A percentile compares a stretch with the other conserved stretches of the same genome.
phyloP scores from a whole-genome alignment of 1,284 basidiomycete genomes.

The Marasmius fiardii region DNA sequence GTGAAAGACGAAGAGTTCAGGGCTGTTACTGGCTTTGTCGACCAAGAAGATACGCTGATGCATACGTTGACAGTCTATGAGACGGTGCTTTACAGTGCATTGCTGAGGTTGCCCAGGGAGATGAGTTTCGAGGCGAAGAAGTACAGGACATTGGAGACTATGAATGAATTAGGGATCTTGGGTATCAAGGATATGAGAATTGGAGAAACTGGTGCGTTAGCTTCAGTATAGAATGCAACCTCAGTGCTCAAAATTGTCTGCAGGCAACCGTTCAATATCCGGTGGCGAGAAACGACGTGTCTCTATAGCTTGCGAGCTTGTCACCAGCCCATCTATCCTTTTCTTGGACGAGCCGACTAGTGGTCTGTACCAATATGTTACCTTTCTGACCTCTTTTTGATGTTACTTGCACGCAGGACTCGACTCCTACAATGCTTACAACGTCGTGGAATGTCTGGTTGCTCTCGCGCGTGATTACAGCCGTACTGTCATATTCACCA shows the following conservation, averaged over 20 bases:
- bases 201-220: conserved; percentile 70
- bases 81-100: conserved; percentile 91
- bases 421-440: conserved; percentile 94
- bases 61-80: conserved; percentile 96
- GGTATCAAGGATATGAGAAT: conserved; percentile 90
- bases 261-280: conserved; percentile 82
- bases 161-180: conserved; percentile 93
- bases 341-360: conserved; percentile 98
- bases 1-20: conserved; percentile 79
- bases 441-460: conserved; percentile 88
- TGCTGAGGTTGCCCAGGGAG: conserved; percentile 86
- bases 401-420: conserved; percentile 50
- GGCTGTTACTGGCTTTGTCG: conserved; percentile 89
- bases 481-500: conserved; percentile 95
- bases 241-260: not conserved
- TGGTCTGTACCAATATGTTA: conserved; percentile 44
- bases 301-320: conserved; percentile 97
- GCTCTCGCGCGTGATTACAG: conserved; percentile 87
- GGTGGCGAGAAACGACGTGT: conserved; percentile 96
- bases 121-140: conserved; percentile 96
- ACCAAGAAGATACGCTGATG: conserved; percentile 98
- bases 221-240: not conserved
- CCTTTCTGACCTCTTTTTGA: not conserved
- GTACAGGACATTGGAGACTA: conserved; percentile 90
- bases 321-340: conserved; percentile 92